Evolutionary conservation across 2,329 filamentous ascomycete genomes (phyloP), one percentile per base, ranked within the genome.

Genomic region (Arachnomyces sp.): DNA sequence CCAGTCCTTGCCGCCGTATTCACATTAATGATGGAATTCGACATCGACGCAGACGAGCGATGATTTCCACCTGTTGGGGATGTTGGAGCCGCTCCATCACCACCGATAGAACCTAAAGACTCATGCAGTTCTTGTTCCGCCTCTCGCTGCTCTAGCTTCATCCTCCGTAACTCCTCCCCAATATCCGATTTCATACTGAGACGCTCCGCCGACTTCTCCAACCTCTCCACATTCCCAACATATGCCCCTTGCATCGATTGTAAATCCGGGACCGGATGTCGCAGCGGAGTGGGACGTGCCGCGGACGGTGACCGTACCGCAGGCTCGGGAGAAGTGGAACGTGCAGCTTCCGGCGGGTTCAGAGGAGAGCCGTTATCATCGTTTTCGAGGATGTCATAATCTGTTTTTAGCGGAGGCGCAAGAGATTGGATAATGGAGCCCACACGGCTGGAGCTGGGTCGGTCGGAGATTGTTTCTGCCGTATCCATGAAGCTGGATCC

Each of bases 161-260:
- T 61, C 44, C 62, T 67, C 41, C 63, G 63, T 34, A 72, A 57
- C 47, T 70, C 67, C 34, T 36, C 60, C 29, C 59, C 63, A 34
- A 71, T 63, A 50, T 71, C 67, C 29, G 67, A 67, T 40, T 60
- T 65, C 49, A 62, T 59, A 51, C 68, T 72, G 43, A 73, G 54
- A 28, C 64, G 63, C 52, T 71, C 69, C 12, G 69, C 69, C 46
- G 62, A 69, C 46, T 63, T 58, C 48, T 73, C 69, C 47, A 73
- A 49, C 32, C 69, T 59, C 49, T 69, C 68, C 40, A 73, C 65
- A 61, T 73, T 72, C 44, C 65, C 65, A 21, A 64, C 51, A 44
- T 72, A 71, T 17, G 69, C 69, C 31, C 69, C 69, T 57, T 73
- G 69, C 42, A 71, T 46, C 28, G 69, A 66, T 45, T 73, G 69